phyloP scores from a whole-genome alignment of 495 filamentous ascomycete species.

The Poronia punctata region DNA sequence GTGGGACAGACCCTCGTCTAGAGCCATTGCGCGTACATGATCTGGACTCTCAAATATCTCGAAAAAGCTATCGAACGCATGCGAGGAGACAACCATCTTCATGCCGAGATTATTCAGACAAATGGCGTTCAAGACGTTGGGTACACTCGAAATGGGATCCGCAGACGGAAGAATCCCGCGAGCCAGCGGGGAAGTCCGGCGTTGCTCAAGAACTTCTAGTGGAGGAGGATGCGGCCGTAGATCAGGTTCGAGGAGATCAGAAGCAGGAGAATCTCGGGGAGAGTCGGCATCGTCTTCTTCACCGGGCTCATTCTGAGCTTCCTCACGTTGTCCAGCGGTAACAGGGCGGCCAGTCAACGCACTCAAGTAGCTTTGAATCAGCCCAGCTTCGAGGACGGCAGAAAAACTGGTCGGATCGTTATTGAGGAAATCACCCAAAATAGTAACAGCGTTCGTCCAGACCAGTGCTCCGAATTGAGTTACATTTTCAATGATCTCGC shows the following conservation, averaged over 20 bases:
- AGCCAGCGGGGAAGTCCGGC: constrained; percentile 46
- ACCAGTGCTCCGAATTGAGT: constrained; percentile 78
- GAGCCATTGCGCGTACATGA: constrained; percentile 75
- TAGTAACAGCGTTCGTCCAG: constrained; percentile 86
- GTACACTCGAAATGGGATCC: constrained; percentile 81
- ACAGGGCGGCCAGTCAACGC: constrained; percentile 61
- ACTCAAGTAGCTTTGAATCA: constrained; percentile 76
- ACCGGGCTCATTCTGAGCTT: constrained; percentile 17
- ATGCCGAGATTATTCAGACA: constrained; percentile 86
- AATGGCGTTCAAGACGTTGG: constrained; percentile 84
- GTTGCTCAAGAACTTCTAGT: constrained; percentile 31
- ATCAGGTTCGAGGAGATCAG: constrained; percentile 36
- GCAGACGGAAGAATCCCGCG: constrained; percentile 72
- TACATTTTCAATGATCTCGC: constrained; percentile 73
- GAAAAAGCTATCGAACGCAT: constrained; percentile 77
- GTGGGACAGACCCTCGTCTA: constrained; percentile 58
- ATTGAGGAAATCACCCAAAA: constrained; percentile 94
- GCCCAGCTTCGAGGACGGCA: constrained; percentile 87
- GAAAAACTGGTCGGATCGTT: constrained; percentile 97
- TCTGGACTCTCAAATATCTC: constrained; percentile 89
- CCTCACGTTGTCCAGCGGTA: constrained; percentile 29
- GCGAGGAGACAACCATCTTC: constrained; percentile 78
- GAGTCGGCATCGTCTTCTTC: constrained; percentile 31
- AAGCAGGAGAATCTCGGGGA: constrained; percentile 27
- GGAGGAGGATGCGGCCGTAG: constrained; percentile 38